Evolutionary conservation across 495 filamentous ascomycete genomes (phyloP), one percentile per base, ranked within the genome.

Genomic region (Podospora appendiculata): DNA sequence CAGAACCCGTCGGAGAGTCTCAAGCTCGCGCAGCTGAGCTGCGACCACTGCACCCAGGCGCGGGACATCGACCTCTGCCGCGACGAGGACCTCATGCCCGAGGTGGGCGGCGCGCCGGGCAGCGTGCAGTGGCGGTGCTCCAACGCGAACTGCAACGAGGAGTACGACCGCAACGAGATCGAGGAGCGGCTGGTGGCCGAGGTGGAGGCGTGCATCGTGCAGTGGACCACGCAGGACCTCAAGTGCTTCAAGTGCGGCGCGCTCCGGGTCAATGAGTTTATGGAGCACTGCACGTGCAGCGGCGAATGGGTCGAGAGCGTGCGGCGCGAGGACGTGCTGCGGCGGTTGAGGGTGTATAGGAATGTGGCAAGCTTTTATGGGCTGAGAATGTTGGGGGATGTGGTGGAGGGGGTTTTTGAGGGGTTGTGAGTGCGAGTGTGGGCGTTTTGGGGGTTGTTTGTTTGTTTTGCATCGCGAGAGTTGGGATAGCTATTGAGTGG

Each of bases 211-310:
- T 63, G 86, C 56, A 75, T 90, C 8, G 80, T 85, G 33, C 82
- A 84, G 62, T 97, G 95, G 89, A 79, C 80, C 52, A 86, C 83
- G 18, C 93, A 97, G 75, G 93, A 98, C 67, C 70, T 97, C 43
- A 90, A 89, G 65, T 98, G 93, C 56, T 74, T 63, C 33, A 81
- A 83, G 61, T 90, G 86, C 63, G 70, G 71, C 7, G 70, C 73
- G 44, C 57, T 88, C 35, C 76, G 90, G 67, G 76, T 86, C 40
- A 96, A 93, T 71, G 93, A 95, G 59, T 94, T 97, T 63, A 86
- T 90, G 84, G 93, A 97, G 69, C 92, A 97, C 70, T 98, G 93
- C 66, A 85, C 84, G 25, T 98, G 93, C 72, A 86, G 86, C 46
- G 92, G 94, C 7, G 75, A 70, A 41, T 98, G 93, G 93, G 77